Evolutionary conservation across 352 stramenopile species (phyloP).

Genomic region (Halophytophthora batemanensis): DNA sequence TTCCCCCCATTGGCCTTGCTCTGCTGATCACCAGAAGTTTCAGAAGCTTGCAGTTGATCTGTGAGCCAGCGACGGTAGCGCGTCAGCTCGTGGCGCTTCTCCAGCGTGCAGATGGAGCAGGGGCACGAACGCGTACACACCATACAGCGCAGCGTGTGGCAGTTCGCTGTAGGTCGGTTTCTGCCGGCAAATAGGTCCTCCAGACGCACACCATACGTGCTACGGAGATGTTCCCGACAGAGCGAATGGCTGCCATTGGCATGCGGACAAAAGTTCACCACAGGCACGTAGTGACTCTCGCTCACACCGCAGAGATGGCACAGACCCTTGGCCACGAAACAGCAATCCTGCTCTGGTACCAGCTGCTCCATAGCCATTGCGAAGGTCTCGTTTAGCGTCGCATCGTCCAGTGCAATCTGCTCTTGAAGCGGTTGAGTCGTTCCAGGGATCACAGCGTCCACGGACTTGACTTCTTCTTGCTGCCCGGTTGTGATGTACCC

Average conservation of each 20-base stretch:
- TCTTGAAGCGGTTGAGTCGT: slow-evolving; percentile 29
- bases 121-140: slow-evolving; percentile 59
- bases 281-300: slow-evolving; percentile 47
- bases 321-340: slow-evolving; percentile 67
- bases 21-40: background rate
- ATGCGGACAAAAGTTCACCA: slow-evolving; percentile 76
- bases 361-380: slow-evolving; percentile 53
- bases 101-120: slow-evolving; percentile 48
- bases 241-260: slow-evolving; percentile 66
- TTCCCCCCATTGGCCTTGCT: background rate
- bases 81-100: slow-evolving; percentile 27
- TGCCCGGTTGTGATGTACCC: background rate
- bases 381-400: slow-evolving; percentile 39
- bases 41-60: slow-evolving; percentile 22
- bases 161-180: slow-evolving; percentile 62
- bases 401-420: slow-evolving; percentile 37
- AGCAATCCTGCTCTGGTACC: slow-evolving; percentile 56
- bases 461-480: slow-evolving; percentile 17
- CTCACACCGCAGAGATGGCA: slow-evolving; percentile 62
- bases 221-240: slow-evolving; percentile 71
- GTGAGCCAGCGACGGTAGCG: slow-evolving; percentile 37
- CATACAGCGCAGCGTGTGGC: slow-evolving; percentile 57
- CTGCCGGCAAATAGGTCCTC: slow-evolving; percentile 72
- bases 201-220: slow-evolving; percentile 63
- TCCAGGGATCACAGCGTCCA: slow-evolving; percentile 9